phyloP scores from a whole-genome alignment of 2,329 filamentous ascomycete genomes.

The Sclerotinia trifoliorum region DNA sequence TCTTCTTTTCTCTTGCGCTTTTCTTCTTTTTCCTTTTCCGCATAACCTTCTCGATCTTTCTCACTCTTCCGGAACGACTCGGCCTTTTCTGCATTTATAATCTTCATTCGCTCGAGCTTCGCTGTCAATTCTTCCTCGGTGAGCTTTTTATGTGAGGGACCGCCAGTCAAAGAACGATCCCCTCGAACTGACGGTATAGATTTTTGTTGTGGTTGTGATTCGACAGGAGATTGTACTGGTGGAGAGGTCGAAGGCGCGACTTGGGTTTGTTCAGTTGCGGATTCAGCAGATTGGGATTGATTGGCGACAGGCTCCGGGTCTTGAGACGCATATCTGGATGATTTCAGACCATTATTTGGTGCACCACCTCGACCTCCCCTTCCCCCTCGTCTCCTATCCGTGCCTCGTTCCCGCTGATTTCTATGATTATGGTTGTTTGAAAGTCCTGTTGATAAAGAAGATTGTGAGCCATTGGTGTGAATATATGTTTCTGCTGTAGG shows the following conservation, averaged over 20 bases:
- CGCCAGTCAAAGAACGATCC: slow-evolving; percentile 54
- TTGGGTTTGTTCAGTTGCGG: neutral
- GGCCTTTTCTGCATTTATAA: slow-evolving; percentile 58
- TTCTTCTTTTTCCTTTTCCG: slow-evolving; percentile 60
- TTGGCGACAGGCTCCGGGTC: neutral
- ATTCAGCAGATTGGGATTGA: neutral
- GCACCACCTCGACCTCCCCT: slow-evolving; percentile 25
- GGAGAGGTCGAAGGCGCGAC: slow-evolving; percentile 1
- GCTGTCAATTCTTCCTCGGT: slow-evolving; percentile 63
- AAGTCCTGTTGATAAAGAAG: neutral
- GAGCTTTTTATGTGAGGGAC: slow-evolving; percentile 56
- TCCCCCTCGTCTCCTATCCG: slow-evolving; percentile 23
- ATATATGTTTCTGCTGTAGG: slow-evolving; percentile 9
- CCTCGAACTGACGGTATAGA: slow-evolving; percentile 49
- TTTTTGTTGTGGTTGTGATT: slow-evolving; percentile 21
- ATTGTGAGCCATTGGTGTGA: slow-evolving; percentile 9
- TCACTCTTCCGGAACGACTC: slow-evolving; percentile 64
- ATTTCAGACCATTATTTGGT: slow-evolving; percentile 27
- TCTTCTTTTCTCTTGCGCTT: slow-evolving; percentile 48
- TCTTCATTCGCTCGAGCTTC: slow-evolving; percentile 59
- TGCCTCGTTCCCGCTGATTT: slow-evolving; percentile 23
- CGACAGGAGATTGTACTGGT: neutral
- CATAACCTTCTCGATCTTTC: slow-evolving; percentile 64
- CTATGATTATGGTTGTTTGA: slow-evolving; percentile 6
- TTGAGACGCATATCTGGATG: slow-evolving; percentile 32